Evolutionary conservation across 139 green algal genomes (phyloP).

Genomic region (Closterium sp.): DNA sequence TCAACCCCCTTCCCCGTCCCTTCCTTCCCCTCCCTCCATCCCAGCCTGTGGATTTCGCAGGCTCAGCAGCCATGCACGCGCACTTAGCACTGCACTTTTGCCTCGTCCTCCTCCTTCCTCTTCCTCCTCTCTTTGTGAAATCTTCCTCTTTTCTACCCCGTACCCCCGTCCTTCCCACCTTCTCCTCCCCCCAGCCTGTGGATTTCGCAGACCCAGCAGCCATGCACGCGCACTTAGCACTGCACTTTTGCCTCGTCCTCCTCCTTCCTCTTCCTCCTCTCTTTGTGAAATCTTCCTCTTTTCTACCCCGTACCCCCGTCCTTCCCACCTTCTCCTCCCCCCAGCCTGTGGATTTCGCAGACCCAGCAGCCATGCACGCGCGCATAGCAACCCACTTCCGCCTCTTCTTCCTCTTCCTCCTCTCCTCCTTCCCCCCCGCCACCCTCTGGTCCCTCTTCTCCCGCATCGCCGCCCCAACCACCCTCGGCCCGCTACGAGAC

Average conservation of each 20-base stretch:
- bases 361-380: not conserved
- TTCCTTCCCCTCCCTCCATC: too few relatives aligned
- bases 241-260: not conserved
- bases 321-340: not conserved
- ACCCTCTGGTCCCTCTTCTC: not conserved
- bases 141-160: too few relatives aligned
- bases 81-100: not conserved
- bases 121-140: too few relatives aligned
- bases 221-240: not conserved
- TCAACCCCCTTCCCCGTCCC: too few relatives aligned
- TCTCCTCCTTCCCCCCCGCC: not conserved
- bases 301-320: not conserved
- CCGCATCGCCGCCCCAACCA: not conserved
- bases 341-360: not conserved
- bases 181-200: too few relatives aligned
- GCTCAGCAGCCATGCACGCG: not conserved
- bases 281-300: too few relatives aligned
- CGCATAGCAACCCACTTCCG: not conserved
- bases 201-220: too few relatives aligned
- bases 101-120: not conserved
- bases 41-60: too few relatives aligned
- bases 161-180: too few relatives aligned
- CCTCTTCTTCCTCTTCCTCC: constrained; percentile 1
- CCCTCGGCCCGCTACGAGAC: not conserved
- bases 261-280: not conserved